Conservation (phyloP, 2,329 filamentous ascomycete genomes). For the Aspergillus bombycis region DNA sequence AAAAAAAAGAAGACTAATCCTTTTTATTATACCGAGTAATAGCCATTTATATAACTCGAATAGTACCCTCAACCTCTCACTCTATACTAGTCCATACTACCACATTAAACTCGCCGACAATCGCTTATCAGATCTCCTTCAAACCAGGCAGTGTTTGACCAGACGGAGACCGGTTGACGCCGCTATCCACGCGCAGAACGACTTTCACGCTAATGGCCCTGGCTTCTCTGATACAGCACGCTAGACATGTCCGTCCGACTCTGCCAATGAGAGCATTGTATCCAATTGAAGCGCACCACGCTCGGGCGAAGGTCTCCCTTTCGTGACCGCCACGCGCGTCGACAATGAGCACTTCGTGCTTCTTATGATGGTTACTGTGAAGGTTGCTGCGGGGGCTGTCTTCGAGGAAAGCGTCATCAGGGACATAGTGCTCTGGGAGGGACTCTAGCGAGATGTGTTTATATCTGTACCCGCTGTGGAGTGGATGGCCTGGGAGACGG, state of each 20-base stretch:
- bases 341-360: slow-evolving; percentile 35
- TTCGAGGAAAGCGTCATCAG: slow-evolving; percentile 8
- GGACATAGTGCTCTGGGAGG: slow-evolving; percentile 20
- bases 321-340: slow-evolving; percentile 39
- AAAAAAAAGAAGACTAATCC: background rate
- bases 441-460: slow-evolving; percentile 34
- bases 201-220: slow-evolving; percentile 42
- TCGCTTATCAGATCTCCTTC: background rate
- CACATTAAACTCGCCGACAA: background rate
- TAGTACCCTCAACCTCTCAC: background rate
- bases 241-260: slow-evolving; percentile 41
- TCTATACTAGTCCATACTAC: background rate
- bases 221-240: slow-evolving; percentile 49
- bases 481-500: slow-evolving; percentile 43
- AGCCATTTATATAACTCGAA: background rate
- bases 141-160: background rate
- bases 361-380: slow-evolving; percentile 9
- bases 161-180: slow-evolving; percentile 7
- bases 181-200: slow-evolving; percentile 41
- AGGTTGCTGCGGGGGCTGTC: background rate
- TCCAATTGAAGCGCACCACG: slow-evolving; percentile 49
- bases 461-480: slow-evolving; percentile 41
- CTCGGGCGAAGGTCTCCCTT: slow-evolving; percentile 46
- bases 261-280: slow-evolving; percentile 46
- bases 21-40: background rate